These are phyloP conservation scores for Eimeria maxima DNA, from an alignment of 169 alveolate species.

Conservation along the genomic window DNA sequence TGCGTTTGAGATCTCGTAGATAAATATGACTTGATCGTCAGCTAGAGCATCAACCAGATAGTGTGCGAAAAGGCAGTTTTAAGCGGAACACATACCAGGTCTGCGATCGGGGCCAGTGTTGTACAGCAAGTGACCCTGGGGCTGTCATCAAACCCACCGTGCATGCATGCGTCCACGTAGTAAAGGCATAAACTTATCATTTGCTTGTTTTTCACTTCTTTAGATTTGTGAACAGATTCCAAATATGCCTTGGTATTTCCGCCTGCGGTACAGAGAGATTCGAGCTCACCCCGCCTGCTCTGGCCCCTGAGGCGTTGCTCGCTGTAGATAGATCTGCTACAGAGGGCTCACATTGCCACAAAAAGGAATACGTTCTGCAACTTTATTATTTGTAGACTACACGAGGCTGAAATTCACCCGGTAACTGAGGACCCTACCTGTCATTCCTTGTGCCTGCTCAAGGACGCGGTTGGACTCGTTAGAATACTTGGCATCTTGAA, in stretches of 20 bases:
- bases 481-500: background rate
- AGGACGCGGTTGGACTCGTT: background rate
- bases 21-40: background rate
- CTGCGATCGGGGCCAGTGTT: background rate
- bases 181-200: background rate
- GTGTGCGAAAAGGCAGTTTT: background rate
- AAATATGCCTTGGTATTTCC: background rate
- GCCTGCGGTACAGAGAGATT: background rate
- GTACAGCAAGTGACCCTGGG: slow-evolving; percentile 32
- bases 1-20: background rate
- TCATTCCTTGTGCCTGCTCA: background rate
- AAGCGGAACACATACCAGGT: background rate
- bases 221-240: background rate
- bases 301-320: too few relatives aligned
- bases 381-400: background rate
- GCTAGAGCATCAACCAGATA: background rate
- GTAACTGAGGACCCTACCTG: background rate
- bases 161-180: background rate
- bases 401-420: background rate
- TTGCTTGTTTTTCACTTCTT: background rate
- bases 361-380: background rate
- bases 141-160: background rate
- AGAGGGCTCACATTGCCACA: background rate
- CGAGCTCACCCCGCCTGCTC: background rate
- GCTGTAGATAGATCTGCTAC: background rate